A percentile compares a stretch with the other conserved stretches of the same genome.
Evolutionary conservation across 2,329 filamentous ascomycete species (phyloP).

Genomic region (Arthroderma sp.): DNA sequence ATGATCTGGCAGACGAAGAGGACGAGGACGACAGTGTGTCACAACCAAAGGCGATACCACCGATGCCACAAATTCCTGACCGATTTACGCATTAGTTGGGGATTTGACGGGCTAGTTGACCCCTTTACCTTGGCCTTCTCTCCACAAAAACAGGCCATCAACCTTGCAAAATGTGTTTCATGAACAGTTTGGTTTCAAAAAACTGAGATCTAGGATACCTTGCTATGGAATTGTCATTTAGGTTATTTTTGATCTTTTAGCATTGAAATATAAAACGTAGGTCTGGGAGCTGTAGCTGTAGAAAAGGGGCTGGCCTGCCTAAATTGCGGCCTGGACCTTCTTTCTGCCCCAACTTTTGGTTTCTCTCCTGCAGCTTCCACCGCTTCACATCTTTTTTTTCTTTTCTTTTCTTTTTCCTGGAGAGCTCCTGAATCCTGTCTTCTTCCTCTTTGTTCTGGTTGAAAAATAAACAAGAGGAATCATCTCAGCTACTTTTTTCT

Average conservation of each 20-base stretch:
- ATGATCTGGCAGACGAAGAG: conserved; percentile 48
- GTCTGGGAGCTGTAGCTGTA: too few species aligned
- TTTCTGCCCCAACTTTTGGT: not conserved
- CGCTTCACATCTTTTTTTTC: not conserved
- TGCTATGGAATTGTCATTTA: too few species aligned
- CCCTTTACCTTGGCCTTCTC: too few species aligned
- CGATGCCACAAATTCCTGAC: conserved; percentile 23
- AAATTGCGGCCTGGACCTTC: too few species aligned
- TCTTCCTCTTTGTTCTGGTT: not conserved
- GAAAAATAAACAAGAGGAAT: not conserved
- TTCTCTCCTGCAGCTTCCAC: not conserved
- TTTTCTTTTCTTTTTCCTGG: not conserved
- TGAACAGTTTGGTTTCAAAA: too few species aligned
- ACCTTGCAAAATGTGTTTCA: too few species aligned
- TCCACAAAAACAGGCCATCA: too few species aligned
- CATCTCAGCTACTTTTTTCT: not conserved
- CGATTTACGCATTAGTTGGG: conserved; percentile 4
- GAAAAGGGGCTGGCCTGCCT: too few species aligned
- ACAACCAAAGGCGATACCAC: conserved; percentile 14
- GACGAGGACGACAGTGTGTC: conserved; percentile 30
- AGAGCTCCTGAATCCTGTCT: not conserved
- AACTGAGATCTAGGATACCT: too few species aligned
- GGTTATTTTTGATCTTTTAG: too few species aligned
- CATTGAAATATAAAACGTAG: too few species aligned
- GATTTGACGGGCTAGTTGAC: not conserved